Base-by-base conservation (phyloP, 2,329 filamentous ascomycete genomes). In the Paracamarosporium sp. region DNA sequence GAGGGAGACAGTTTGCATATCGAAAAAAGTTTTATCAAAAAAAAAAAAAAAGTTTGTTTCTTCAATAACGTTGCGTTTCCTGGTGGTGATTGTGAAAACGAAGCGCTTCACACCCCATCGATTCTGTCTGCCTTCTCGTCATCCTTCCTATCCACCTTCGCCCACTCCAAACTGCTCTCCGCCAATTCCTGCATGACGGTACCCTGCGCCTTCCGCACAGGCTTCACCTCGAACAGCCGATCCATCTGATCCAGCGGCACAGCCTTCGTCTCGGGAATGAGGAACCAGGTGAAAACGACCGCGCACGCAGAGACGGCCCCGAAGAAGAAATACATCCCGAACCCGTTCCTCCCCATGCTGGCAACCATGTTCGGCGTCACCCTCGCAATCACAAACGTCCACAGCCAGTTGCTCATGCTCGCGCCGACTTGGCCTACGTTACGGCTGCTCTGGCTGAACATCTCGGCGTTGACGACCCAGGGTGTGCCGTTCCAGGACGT, bases 401-500 rank as follows among this genome's bases (percentile, higher is more conserved):
- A 89, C 66, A 88, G 82, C 89, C 89, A 91, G 76, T 91, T 91
- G 77, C 85, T 88, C 15, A 86, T 86, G 0, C 88, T 85, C 0
- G 90, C 89, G 44, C 83, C 88, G 15, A 90, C 89, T 51, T 57
- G 57, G 1, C 89, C 89, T 0, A 93, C 50, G 20, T 64, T 66
- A 3, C 88, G 83, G 15, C 86, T 86, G 75, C 88, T 88, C 62
- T 87, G 85, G 69, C 89, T 86, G 74, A 92, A 92, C 82, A 92
- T 92, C 75, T 93, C 89, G 0, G 72, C 75, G 80, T 91, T 91
- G 69, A 90, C 77, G 28, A 93, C 88, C 90, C 90, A 92, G 0
- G 89, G 90, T 0, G 88, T 90, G 5, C 88, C 88, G 71, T 91
- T 91, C 88, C 88, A 91, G 0, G 85, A 77, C 1, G 79, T 88